Conservation (phyloP, 345 rosid species). For the Heritiera fomes region DNA sequence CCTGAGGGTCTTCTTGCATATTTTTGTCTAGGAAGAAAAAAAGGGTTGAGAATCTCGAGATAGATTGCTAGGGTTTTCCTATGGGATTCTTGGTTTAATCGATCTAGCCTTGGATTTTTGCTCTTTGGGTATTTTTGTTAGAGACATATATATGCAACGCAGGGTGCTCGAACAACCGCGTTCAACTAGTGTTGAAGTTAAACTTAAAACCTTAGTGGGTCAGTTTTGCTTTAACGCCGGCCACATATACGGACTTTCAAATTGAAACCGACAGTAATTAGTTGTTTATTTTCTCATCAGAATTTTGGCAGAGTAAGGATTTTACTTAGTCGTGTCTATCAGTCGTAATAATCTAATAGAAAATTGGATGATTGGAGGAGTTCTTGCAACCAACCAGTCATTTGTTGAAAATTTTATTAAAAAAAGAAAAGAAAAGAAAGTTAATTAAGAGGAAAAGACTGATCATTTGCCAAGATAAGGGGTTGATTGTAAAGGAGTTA, state of each 20-base stretch:
- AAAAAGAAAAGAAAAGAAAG: not conserved
- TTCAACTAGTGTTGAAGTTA: not conserved
- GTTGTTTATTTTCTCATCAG: not conserved
- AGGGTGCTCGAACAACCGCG: not conserved
- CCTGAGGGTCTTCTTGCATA: slow-evolving; percentile 27
- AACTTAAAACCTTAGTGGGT: not conserved
- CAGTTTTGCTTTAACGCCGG: not conserved
- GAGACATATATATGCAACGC: not conserved
- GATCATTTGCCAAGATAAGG: not conserved
- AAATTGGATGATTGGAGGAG: not conserved
- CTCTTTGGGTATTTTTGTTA: not conserved
- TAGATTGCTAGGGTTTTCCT: not conserved
- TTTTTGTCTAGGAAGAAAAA: not conserved
- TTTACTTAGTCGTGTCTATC: not conserved
- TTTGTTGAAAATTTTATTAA: not conserved
- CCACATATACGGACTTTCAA: too few species aligned
- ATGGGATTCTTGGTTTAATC: not conserved
- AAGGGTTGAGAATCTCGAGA: not conserved
- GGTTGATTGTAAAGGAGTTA: not conserved
- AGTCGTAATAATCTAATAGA: not conserved
- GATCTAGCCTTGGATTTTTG: not conserved
- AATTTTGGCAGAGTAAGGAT: not conserved
- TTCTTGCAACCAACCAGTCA: not conserved
- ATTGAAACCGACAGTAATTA: not conserved
- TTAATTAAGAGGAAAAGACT: not conserved